Evolutionary conservation across 2,329 filamentous ascomycete species (phyloP), one percentile per base, ranked within the genome.

Genomic region (Colletotrichum cuscutae): DNA sequence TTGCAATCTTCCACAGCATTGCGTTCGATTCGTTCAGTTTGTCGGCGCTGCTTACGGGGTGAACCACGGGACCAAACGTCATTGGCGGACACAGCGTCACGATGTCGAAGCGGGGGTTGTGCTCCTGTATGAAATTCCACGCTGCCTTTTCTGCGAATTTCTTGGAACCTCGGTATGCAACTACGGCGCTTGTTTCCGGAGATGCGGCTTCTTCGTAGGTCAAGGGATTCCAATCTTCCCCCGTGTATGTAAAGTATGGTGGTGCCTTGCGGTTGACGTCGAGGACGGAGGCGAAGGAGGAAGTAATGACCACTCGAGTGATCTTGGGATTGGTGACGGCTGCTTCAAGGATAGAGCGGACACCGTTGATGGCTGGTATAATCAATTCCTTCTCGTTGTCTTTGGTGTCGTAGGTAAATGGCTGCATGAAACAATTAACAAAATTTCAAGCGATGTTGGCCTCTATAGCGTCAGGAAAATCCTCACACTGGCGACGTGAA

Each of bases 201-300:
- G 80, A 80, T 1, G 84, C 74, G 0, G 88, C 86, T 72, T 90
- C 83, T 63, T 89, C 83, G 15, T 82, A 81, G 0, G 87, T 89
- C 24, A 90, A 82, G 0, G 88, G 88, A 75, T 90, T 90, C 89
- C 89, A 91, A 76, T 90, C 87, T 1, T 81, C 79, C 67, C 87
- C 88, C 0, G 84, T 86, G 78, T 90, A 90, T 2, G 81, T 84
- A 75, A 89, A 87, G 42, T 83, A 86, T 0, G 87, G 85, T 74
- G 85, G 84, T 30, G 81, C 83, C 28, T 86, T 86, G 67, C 87
- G 85, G 56, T 76, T 77, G 1, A 81, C 75, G 75, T 92, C 85
- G 61, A 92, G 77, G 22, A 93, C 91, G 0, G 90, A 85, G n/a
- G 91, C 91, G 76, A 93, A 93, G 2, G 90, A 93, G 3, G 90